Percentiles rank a stretch among this genome's conserved stretches.
Evolutionary conservation across 805 yeast species (phyloP).

Genomic region (Tetrapisispora iriomotensis): DNA sequence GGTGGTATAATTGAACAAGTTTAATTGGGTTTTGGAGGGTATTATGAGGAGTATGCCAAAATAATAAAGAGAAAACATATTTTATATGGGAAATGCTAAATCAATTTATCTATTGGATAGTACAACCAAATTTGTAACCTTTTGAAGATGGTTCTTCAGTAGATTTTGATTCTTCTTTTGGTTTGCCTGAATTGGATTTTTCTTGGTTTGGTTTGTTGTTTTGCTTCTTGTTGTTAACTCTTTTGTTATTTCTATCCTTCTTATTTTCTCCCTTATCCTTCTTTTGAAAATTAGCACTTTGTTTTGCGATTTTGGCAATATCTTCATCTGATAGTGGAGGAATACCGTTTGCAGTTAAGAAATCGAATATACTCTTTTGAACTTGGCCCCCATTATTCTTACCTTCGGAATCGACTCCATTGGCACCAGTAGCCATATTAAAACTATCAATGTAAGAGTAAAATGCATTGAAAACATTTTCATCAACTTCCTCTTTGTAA

Average conservation of each 20-base stretch:
- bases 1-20: too few species aligned
- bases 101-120: background rate
- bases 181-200: background rate
- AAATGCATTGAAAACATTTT: constrained; percentile 82
- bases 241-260: background rate
- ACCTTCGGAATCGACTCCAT: constrained; percentile 30
- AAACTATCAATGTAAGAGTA: constrained; percentile 84
- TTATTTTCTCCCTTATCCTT: background rate
- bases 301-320: background rate
- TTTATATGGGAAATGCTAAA: too few species aligned
- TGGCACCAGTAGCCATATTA: constrained; percentile 43
- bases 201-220: background rate
- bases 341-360: constrained; percentile 35
- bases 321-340: constrained; percentile 9
- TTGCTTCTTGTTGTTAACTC: background rate
- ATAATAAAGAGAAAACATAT: too few species aligned
- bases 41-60: too few species aligned
- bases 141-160: background rate
- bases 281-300: constrained; percentile 2
- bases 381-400: constrained; percentile 23
- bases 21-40: too few species aligned
- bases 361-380: constrained; percentile 32
- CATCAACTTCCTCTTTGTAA: constrained; percentile 80
- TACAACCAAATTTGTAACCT: constrained; percentile 4
- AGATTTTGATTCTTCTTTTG: background rate